Evolutionary conservation across 2,329 filamentous ascomycete genomes (phyloP).

Genomic region (Parastagonospora nodorum): DNA sequence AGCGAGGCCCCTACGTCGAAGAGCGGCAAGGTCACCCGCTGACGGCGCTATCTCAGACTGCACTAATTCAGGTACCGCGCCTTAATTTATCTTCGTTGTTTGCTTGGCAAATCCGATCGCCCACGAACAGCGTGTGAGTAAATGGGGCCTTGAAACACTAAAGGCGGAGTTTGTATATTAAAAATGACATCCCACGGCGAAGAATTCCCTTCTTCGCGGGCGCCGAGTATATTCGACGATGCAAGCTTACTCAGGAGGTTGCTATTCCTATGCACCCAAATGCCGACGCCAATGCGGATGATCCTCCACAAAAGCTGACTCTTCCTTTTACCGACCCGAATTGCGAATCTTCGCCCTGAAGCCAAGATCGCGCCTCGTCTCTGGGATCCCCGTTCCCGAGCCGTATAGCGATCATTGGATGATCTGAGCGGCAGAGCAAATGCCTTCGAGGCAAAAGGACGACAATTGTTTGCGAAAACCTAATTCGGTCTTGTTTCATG

Average conservation of each 20-base stretch:
- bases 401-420: not conserved
- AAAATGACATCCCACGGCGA: constrained; percentile 1
- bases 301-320: constrained; percentile 4
- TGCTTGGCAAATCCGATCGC: constrained; percentile 7
- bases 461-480: not conserved
- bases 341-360: constrained; percentile 10
- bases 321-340: constrained; percentile 17
- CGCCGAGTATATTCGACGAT: constrained; percentile 9
- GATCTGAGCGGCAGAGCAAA: constrained; percentile 3
- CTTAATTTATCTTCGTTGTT: constrained; percentile 29
- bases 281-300: not conserved
- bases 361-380: constrained; percentile 20
- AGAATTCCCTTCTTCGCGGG: constrained; percentile 1
- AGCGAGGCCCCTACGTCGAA: constrained; percentile 21
- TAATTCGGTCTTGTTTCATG: constrained; percentile 4
- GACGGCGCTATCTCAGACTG: constrained; percentile 35
- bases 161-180: constrained; percentile 12
- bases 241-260: constrained; percentile 9
- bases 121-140: constrained; percentile 1
- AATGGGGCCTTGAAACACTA: constrained; percentile 8
- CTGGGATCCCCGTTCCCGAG: constrained; percentile 10
- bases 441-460: not conserved
- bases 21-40: constrained; percentile 26
- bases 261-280: not conserved
- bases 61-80: constrained; percentile 35